Conservation (phyloP, 2,329 filamentous ascomycete genomes). For the Trichoderma atrobrunneum region DNA sequence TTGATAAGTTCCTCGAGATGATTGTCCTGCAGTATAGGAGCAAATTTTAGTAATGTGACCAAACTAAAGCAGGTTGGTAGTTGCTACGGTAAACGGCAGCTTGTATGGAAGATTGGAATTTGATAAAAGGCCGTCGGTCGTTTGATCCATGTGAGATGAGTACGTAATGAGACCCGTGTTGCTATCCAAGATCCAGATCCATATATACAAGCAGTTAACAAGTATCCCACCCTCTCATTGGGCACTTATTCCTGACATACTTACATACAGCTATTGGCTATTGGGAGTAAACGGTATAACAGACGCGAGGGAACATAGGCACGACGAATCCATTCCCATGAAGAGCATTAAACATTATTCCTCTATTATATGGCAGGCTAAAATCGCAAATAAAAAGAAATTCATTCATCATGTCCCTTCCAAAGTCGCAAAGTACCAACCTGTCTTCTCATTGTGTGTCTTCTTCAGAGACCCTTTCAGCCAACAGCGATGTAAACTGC, state of each 20-base stretch:
- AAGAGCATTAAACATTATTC: background rate
- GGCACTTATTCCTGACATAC: background rate
- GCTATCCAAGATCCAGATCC: too few species aligned
- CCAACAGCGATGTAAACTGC: constrained; percentile 42
- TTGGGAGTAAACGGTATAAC: background rate
- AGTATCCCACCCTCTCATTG: too few species aligned
- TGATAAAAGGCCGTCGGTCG: too few species aligned
- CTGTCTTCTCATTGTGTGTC: constrained; percentile 31
- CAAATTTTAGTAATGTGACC: too few species aligned
- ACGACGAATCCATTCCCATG: background rate
- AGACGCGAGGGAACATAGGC: background rate
- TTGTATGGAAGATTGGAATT: too few species aligned
- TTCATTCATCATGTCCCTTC: constrained; percentile 15
- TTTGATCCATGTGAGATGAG: too few species aligned
- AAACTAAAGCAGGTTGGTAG: too few species aligned
- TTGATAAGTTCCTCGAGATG: too few species aligned
- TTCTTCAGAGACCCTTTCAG: constrained; percentile 40
- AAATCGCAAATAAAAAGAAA: background rate
- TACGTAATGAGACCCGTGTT: too few species aligned
- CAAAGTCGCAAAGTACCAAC: constrained; percentile 46
- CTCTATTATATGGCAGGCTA: background rate
- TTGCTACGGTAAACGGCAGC: too few species aligned
- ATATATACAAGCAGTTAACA: too few species aligned
- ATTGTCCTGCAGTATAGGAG: too few species aligned
- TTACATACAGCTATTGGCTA: background rate